Base-by-base conservation (phyloP, 73 alveolate genomes). In the Blepharisma stoltei region DNA sequence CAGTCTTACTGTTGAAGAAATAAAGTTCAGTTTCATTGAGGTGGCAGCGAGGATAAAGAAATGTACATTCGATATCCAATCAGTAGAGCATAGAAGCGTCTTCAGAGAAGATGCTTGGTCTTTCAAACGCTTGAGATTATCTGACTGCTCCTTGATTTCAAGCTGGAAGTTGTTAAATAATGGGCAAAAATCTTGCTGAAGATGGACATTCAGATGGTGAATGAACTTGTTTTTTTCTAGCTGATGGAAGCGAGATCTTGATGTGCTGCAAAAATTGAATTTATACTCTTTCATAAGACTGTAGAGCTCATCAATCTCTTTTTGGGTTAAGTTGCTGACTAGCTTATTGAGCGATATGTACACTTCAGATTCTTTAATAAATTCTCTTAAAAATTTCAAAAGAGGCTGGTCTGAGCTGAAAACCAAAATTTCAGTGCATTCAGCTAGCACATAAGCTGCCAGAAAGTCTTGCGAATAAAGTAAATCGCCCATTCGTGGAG, bases 11-110 rank as follows among this genome's bases (percentile, higher is more conserved):
- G 38, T 60, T 18, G 38, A n/a, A 2, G 46, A 20, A 9, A 60
- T 20, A 60, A 60, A 60, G 5, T 60, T 60, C 45, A 60, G 45
- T 25, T 60, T 60, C 73, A 60, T 60, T 60, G 73, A 60, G 0
- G 73, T 60, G 3, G 18, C 18, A 9, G 73, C 73, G 18, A 60
- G 73, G 73, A 60, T 14, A 38, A 20, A 60, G 23, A 60, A 60
- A 25, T 60, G 73, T 9, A 60, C 45, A 14, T 60, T 60, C 5
- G 46, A 20, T 25, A 60, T 18, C 73, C 73, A 60, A 25, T 14
- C 73, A 14, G 14, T 25, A 0, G 73, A 60, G 46, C 46, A 14
- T 11, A 60, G 5, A 20, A 60, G 73, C 0, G 14, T 60, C 2
- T 14, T 8, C 14, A 60, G 47, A 14, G 14, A n/a, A 18, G 37